Percentiles rank a stretch among this genome's conserved stretches.
These are phyloP conservation scores for Penicillium canescens DNA, from an alignment of 495 filamentous ascomycete genomes.

Conservation along the genomic window DNA sequence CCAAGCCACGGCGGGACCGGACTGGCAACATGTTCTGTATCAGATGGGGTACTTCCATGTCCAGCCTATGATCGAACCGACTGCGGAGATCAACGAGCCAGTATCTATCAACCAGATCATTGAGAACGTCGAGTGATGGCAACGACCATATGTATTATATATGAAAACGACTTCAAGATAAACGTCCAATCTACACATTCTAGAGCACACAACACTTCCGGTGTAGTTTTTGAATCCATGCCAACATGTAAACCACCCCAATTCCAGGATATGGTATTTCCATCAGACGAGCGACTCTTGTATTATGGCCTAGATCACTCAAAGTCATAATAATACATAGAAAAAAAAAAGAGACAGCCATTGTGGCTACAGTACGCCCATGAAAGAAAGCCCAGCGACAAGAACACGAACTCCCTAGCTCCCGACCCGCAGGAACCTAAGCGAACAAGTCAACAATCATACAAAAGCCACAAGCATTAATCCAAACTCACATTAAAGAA, in stretches of 20 bases:
- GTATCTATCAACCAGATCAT: constrained; percentile 2
- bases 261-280: too few species aligned
- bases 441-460: background rate
- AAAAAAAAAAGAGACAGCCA: background rate
- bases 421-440: constrained; percentile 6
- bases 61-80: constrained; percentile 10
- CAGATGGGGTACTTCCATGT: constrained; percentile 37
- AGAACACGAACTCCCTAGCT: background rate
- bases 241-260: too few species aligned
- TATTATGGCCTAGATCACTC: background rate
- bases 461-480: background rate
- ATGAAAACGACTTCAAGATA: constrained; percentile 1
- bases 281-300: background rate
- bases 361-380: background rate
- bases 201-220: too few species aligned
- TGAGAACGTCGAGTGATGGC: background rate
- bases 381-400: background rate
- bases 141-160: background rate
- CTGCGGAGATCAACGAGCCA: background rate
- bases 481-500: background rate
- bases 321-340: constrained; percentile 4
- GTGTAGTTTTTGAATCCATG: too few species aligned
- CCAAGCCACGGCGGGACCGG: constrained; percentile 63
- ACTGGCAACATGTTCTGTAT: constrained; percentile 57
- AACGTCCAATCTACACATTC: background rate